Percentiles rank a stretch among this genome's conserved stretches.
phyloP scores from a whole-genome alignment of 352 stramenopile species.

The Phytopythium aichiense region DNA sequence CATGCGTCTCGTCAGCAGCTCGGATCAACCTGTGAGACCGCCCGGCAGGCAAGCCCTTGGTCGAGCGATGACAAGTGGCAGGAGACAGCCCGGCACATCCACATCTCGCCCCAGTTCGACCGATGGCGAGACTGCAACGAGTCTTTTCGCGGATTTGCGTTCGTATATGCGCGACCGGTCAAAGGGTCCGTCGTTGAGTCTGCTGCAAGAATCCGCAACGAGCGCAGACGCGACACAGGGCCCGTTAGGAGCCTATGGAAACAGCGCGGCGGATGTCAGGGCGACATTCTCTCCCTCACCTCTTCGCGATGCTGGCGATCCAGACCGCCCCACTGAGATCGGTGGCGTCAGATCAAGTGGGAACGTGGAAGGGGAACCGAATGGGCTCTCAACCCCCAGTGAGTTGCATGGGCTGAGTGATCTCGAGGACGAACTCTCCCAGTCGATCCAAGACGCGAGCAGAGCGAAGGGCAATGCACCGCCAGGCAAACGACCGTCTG shows the following conservation, averaged over 20 bases:
- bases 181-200: background rate
- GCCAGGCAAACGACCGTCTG: background rate
- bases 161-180: background rate
- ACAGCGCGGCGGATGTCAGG: background rate
- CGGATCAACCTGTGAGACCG: background rate
- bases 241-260: background rate
- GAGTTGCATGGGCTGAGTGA: background rate
- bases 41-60: background rate
- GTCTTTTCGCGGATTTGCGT: constrained; percentile 1
- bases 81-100: background rate
- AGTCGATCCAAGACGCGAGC: background rate
- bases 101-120: background rate
- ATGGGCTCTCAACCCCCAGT: background rate
- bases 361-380: background rate
- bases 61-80: background rate
- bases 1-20: background rate
- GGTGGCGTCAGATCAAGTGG: background rate
- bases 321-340: background rate
- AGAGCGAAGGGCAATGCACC: background rate
- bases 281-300: background rate
- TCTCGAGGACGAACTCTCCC: background rate
- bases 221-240: background rate
- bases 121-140: background rate
- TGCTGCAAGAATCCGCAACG: background rate
- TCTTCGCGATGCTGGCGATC: background rate